Conservation (phyloP, 108 stramenopile species). For the Cylindrotheca closterium region DNA sequence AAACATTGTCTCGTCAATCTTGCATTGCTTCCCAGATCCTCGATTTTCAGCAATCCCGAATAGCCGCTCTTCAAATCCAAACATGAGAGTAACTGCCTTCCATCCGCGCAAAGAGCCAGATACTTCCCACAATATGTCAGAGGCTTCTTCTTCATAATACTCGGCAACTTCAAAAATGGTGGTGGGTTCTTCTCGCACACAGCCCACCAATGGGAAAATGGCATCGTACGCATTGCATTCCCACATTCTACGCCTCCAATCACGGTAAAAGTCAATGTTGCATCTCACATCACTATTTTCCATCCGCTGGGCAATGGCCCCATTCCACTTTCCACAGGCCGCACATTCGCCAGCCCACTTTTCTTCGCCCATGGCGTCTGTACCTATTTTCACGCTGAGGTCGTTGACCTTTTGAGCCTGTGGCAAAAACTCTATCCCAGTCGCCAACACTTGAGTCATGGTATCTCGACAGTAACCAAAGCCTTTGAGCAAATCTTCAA, state of each 20-base stretch:
- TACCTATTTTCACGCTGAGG: slow-evolving; percentile 53
- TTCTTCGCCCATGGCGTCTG: slow-evolving; percentile 60
- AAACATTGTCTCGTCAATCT: slow-evolving; percentile 64
- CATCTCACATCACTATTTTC: slow-evolving; percentile 59
- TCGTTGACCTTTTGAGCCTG: slow-evolving; percentile 43
- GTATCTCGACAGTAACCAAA: slow-evolving; percentile 76
- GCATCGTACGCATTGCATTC: slow-evolving; percentile 69
- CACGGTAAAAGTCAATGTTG: slow-evolving; percentile 71
- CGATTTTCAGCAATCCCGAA: slow-evolving; percentile 67
- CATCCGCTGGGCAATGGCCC: slow-evolving; percentile 65
- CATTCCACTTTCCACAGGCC: slow-evolving; percentile 84
- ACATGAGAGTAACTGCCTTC: slow-evolving; percentile 74
- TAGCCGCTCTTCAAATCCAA: slow-evolving; percentile 83
- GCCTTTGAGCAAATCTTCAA: slow-evolving; percentile 69
- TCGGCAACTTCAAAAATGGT: slow-evolving; percentile 67
- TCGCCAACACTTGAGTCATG: slow-evolving; percentile 71
- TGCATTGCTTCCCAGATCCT: slow-evolving; percentile 52
- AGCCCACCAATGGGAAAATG: slow-evolving; percentile 68
- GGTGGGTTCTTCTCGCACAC: slow-evolving; percentile 69
- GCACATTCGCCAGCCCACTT: slow-evolving; percentile 76
- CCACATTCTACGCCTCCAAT: slow-evolving; percentile 86
- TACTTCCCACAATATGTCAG: slow-evolving; percentile 83
- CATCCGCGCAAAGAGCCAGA: slow-evolving; percentile 63
- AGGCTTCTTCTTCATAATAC: slow-evolving; percentile 77
- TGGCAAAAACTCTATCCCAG: slow-evolving; percentile 53